A percentile compares a stretch with the other conserved stretches of the same genome.
Conservation (phyloP, 352 stramenopile genomes). For the Phytophthora aleatoria region DNA sequence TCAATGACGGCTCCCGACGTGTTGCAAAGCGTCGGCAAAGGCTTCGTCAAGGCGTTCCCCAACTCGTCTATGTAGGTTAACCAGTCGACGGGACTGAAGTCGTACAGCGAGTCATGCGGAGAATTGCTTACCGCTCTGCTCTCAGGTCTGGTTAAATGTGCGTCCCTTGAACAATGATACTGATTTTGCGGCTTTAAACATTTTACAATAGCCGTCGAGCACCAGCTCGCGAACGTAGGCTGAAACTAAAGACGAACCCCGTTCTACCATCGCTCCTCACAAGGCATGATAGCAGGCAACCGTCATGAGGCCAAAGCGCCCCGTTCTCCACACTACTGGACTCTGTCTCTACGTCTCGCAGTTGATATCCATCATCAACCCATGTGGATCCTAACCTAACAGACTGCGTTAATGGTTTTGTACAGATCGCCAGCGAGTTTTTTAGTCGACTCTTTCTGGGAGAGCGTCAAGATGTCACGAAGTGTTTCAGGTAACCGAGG, state of each 20-base stretch:
- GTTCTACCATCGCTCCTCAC: constrained; percentile 23
- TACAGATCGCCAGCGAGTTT: constrained; percentile 73
- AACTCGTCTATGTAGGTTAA: constrained; percentile 28
- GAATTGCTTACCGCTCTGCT: neutral
- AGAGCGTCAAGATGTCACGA: constrained; percentile 54
- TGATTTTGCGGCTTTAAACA: constrained; percentile 23
- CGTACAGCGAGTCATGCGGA: neutral
- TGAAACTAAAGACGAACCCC: constrained; percentile 29
- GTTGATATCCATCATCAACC: constrained; percentile 21
- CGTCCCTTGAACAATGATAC: neutral
- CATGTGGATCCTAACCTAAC: constrained; percentile 35
- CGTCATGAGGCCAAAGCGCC: constrained; percentile 21
- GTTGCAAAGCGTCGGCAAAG: constrained; percentile 66
- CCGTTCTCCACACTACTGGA: constrained; percentile 7
- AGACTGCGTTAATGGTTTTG: constrained; percentile 58
- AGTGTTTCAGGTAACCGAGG: constrained; percentile 65
- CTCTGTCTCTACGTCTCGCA: constrained; percentile 22
- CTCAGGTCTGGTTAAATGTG: no score
- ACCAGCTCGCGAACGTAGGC: constrained; percentile 28
- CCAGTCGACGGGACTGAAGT: neutral
- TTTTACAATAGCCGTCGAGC: constrained; percentile 38
- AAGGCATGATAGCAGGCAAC: constrained; percentile 22
- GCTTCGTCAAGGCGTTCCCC: constrained; percentile 55
- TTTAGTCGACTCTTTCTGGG: constrained; percentile 72
- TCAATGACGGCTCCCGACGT: constrained; percentile 89